phyloP scores from a whole-genome alignment of 805 yeast genomes.

The Huiozyma sinensis region DNA sequence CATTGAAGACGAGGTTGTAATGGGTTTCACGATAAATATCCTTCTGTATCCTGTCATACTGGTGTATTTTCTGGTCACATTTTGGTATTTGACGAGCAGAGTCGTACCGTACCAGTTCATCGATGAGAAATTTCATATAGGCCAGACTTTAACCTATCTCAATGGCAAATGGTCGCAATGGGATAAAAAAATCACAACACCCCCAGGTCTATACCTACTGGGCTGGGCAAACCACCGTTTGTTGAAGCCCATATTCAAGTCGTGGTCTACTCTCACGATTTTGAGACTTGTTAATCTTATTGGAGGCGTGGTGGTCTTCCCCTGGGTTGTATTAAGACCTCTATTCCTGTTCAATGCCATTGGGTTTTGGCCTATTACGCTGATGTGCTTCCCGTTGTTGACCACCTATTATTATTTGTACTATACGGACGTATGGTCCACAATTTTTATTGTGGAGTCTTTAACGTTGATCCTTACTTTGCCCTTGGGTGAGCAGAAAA shows the following conservation, averaged over 20 bases:
- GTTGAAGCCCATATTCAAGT: constrained; percentile 11
- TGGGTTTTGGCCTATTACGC: constrained; percentile 33
- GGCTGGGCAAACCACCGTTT: constrained; percentile 30
- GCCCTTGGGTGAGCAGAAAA: constrained; percentile 28
- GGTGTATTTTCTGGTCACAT: constrained; percentile 19
- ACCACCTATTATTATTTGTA: constrained; percentile 64
- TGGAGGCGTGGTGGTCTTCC: constrained; percentile 51
- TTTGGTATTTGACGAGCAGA: constrained; percentile 20
- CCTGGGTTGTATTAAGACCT: constrained; percentile 35
- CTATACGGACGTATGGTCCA: constrained; percentile 92
- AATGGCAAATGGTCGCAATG: constrained; percentile 50
- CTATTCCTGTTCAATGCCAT: constrained; percentile 32
- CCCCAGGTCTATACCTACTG: constrained; percentile 75
- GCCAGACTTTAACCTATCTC: constrained; percentile 65
- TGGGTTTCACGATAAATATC: constrained; percentile 27
- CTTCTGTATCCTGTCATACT: constrained; percentile 24
- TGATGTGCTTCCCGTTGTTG: constrained; percentile 57
- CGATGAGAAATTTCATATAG: constrained; percentile 76
- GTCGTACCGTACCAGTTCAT: constrained; percentile 29
- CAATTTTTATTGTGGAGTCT: constrained; percentile 51
- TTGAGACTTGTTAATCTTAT: constrained; percentile 51
- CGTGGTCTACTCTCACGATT: constrained; percentile 27
- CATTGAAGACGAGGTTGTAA: constrained; percentile 21
- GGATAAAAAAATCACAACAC: constrained; percentile 92
- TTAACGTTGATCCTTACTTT: constrained; percentile 37